Base-by-base conservation (phyloP, 1,284 basidiomycete species). In the Tranzscheliella williamsii region DNA sequence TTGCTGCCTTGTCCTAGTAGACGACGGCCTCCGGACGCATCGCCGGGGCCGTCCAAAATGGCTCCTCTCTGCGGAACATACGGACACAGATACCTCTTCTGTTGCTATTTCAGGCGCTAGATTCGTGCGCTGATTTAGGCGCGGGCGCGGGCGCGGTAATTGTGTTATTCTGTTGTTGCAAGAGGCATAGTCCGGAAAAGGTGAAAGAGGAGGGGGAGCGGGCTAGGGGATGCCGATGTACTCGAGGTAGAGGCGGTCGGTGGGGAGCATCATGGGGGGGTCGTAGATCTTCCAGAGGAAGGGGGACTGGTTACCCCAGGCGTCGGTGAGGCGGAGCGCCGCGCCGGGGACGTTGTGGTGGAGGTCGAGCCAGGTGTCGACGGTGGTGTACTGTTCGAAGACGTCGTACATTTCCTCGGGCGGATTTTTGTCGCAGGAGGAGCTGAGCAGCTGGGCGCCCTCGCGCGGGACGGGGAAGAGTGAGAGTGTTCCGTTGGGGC, bases 191-290 rank as follows among this genome's bases (percentile, higher is more conserved):
- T n/a, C n/a, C n/a, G n/a, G n/a, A n/a, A n/a, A n/a, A n/a, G n/a
- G n/a, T n/a, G n/a, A n/a, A n/a, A n/a, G n/a, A n/a, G n/a, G n/a
- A n/a, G n/a, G n/a, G n/a, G n/a, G n/a, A n/a, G n/a, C n/a, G n/a
- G n/a, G n/a, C 18, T 35, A 62, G 9, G 58, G 51, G 34, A 63
- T 52, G 24, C 60, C 42, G 16, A 60, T 48, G 44, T 68, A 61
- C 43, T 67, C 58, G 34, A 68, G 37, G 22, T 70, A 61, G 4
- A 73, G 36, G 8, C 55, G 50, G 9, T 65, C 51, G 23, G 67
- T 72, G 30, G 71, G 71, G 3, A 73, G 47, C 71, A 73, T 73
- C 60, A 67, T 58, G 24, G 71, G 71, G 12, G 71, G 71, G 37
- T 73, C 67, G 47, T 66, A 70, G 36, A 52, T 49, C 54, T 72